Base-by-base conservation (phyloP, 306 rosid genomes). In the Cucurbita pepo region DNA sequence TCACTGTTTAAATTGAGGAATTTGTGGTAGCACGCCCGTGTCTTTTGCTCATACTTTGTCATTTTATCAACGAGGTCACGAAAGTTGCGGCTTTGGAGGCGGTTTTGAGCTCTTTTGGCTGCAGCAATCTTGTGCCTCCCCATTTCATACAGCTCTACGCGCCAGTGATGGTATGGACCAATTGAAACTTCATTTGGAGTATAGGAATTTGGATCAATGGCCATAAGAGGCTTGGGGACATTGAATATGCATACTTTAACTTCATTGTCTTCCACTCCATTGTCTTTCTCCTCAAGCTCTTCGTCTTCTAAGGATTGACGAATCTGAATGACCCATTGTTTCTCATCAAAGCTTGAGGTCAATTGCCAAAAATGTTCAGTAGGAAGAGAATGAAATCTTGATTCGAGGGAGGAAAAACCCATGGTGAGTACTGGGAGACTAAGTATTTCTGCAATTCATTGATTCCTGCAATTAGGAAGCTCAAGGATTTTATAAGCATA, bases 141-240 rank as follows among this genome's bases (percentile, higher is more conserved):
- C 95, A 92, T 92, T 58, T 88, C 97, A 73, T 86, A 86, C 1
- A 89, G 83, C 83, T 89, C 97, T 3, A 87, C 82, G 9, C 96
- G 79, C 88, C 88, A 81, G 56, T 79, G 74, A 72, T 92, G 97
- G 82, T 86, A 92, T 15, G 96, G 96, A 9, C 92, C 92, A 38
- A 92, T 85, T 5, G 96, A 83, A 47, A 92, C 88, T 73, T 85
- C 82, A 79, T 90, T 92, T 47, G 97, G 96, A 14, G 79, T 70
- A 60, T 86, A 92, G 11, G 91, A 90, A 59, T 88, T 83, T 9
- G 91, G 83, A 37, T 84, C 79, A 25, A 71, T 73, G 0, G 79
- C 81, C 85, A 81, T 34, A 22, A 84, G 81, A 72, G 63, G 13
- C 52, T 72, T 79, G 44, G 83, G 83, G 66, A 77, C 97, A 53